Evolutionary conservation across 1,284 basidiomycete genomes (phyloP), one percentile per base, ranked within the genome.

Genomic region (Meira nashicola): DNA sequence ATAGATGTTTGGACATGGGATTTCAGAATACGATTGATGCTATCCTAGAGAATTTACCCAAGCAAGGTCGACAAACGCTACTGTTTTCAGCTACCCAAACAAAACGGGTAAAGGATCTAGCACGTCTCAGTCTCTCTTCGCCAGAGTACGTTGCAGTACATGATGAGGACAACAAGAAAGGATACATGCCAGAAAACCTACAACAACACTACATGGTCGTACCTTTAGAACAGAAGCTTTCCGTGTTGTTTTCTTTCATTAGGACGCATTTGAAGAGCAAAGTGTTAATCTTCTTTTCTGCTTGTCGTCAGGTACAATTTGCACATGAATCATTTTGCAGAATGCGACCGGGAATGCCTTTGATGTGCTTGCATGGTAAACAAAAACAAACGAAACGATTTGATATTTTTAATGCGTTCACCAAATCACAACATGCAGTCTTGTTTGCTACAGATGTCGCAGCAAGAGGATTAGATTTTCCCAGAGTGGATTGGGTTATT

Each of bases 31-130:
- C 92, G 0, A 82, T 97, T 2, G 87, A 92, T 39, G 94, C 94
- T 0, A 88, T 97, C 58, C 83, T 98, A 17, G 86, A 86, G 1
- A 92, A 97, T 78, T 85, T 93, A 6, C 76, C 76, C 10, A 65
- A 67, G 19, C 23, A 39, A 17, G 50, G 50, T 33, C 58, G 78
- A 68, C 93, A 97, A 81, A 96, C 93, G 1, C 84, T 97, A 21
- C 85, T 98, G 53, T 98, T 97, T 81, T 95, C 92, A 3, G 94
- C 94, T 0, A 97, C 94, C 0, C 94, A 96, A 80, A 95, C 91
- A 0, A 86, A 92, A 68, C 92, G 91, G 2, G 87, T 98, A 47
- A 83, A 85, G 49, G 89, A 94, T 69, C 84, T 98, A 21, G 94
- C 93, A 3, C 87, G 92, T 11, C 85, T 98, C 15, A 91, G 89